These are phyloP conservation scores for Cyanidiococcus yangmingshanensis DNA, from an alignment of 23 red algal genomes.

Conservation along the genomic window DNA sequence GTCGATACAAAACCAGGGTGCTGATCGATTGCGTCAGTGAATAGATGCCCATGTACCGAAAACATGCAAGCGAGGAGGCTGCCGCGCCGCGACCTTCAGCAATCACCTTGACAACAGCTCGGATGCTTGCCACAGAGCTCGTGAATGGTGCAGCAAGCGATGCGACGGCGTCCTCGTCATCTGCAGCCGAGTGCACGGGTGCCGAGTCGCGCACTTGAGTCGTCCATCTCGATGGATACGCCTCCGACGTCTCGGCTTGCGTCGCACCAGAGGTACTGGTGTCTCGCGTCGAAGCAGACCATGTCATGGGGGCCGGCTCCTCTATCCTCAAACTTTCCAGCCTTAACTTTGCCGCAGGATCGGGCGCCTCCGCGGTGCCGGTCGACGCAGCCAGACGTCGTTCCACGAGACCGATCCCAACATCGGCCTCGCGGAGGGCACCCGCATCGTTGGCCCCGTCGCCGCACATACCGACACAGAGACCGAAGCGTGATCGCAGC, in stretches of 20 bases:
- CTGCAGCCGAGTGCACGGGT: neutral
- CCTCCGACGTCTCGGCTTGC: too few species aligned
- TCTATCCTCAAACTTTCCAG: neutral
- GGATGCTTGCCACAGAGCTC: conserved; percentile 1
- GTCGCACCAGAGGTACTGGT: neutral
- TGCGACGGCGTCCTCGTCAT: conserved; percentile 29
- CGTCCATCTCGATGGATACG: too few species aligned
- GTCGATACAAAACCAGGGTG: conserved; percentile 8
- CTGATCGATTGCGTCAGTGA: conserved; percentile 18
- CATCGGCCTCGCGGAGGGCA: conserved; percentile 26
- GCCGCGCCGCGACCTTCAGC: conserved; percentile 30
- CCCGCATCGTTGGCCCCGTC: conserved; percentile 38
- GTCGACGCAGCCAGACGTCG: neutral
- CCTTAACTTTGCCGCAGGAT: too few species aligned
- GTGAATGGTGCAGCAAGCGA: conserved; percentile 32
- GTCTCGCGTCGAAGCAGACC: neutral
- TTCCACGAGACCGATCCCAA: conserved; percentile 25
- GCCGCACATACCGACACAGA: conserved; percentile 29
- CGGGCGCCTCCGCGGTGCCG: neutral
- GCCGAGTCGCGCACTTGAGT: neutral
- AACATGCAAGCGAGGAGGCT: conserved; percentile 18
- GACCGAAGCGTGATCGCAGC: neutral
- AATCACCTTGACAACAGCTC: conserved; percentile 8
- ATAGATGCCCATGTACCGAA: conserved; percentile 35
- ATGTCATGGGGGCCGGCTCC: neutral